phyloP scores from a whole-genome alignment of 164 flowering plant genomes.

The Umbilicus rupestris region DNA sequence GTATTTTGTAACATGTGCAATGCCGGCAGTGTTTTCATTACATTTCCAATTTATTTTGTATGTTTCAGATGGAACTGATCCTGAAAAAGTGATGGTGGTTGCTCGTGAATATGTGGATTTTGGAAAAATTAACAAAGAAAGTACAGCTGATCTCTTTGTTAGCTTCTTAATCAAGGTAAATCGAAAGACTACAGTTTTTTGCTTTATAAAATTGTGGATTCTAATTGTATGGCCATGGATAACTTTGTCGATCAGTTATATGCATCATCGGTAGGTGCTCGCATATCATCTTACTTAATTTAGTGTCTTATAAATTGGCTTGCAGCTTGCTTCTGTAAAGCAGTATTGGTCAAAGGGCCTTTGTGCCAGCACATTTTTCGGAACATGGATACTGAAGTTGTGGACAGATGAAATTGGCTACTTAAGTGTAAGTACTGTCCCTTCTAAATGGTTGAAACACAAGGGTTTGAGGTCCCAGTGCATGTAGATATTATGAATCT shows the following conservation, averaged over 20 bases:
- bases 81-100: slow-evolving; percentile 22
- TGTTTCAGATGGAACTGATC: slow-evolving; percentile 48
- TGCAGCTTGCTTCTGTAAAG: slow-evolving; percentile 7
- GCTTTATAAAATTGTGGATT: background rate
- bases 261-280: background rate
- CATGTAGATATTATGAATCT: background rate
- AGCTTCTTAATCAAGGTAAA: slow-evolving; percentile 45
- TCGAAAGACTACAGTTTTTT: background rate
- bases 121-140: slow-evolving; percentile 42
- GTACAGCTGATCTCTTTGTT: slow-evolving; percentile 50
- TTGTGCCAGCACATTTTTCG: slow-evolving; percentile 2
- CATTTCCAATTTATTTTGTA: background rate
- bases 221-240: background rate
- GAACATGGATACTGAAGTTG: slow-evolving; percentile 2
- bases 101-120: slow-evolving; percentile 27
- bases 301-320: background rate
- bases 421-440: slow-evolving; percentile 1
- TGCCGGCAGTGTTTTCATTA: background rate
- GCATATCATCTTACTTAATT: background rate
- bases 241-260: background rate
- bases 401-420: slow-evolving; percentile 2
- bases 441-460: background rate
- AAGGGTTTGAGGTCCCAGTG: background rate
- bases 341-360: slow-evolving; percentile 6
- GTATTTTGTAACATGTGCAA: background rate